These are phyloP conservation scores for Prunus padus DNA, from an alignment of 306 rosid genomes.

Conservation along the genomic window DNA sequence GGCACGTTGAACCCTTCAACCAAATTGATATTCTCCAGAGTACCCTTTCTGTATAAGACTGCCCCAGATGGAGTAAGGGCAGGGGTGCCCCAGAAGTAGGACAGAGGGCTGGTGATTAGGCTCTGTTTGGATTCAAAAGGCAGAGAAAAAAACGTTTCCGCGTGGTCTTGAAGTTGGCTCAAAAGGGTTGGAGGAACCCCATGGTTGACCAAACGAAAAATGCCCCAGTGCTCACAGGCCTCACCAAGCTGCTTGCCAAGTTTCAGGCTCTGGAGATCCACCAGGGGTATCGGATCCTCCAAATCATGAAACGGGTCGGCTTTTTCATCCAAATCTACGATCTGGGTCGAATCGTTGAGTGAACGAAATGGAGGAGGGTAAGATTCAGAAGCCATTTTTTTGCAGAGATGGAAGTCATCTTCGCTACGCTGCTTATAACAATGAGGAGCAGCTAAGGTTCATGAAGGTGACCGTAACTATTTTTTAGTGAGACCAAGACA, in stretches of 20 bases:
- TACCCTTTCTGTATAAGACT: conserved; percentile 20
- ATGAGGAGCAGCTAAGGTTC: neutral
- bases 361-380: conserved; percentile 53
- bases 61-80: conserved; percentile 51
- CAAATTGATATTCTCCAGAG: conserved; percentile 41
- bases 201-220: conserved; percentile 71
- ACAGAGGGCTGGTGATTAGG: conserved; percentile 35
- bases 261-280: conserved; percentile 46
- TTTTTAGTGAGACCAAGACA: neutral
- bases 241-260: conserved; percentile 29
- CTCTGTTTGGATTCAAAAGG: conserved; percentile 52
- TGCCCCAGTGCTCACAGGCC: conserved; percentile 67
- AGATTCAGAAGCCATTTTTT: conserved; percentile 29
- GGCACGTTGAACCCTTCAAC: conserved; percentile 62
- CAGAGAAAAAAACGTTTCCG: conserved; percentile 37
- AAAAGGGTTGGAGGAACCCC: conserved; percentile 57
- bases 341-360: neutral
- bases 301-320: neutral
- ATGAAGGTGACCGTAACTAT: neutral
- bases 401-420: neutral
- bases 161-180: conserved; percentile 34
- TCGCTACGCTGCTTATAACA: neutral
- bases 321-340: neutral
- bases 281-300: conserved; percentile 40
- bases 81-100: conserved; percentile 80